Evolutionary conservation across 2,329 filamentous ascomycete species (phyloP).

Genomic region (Phyllosticta paracitricarpa): DNA sequence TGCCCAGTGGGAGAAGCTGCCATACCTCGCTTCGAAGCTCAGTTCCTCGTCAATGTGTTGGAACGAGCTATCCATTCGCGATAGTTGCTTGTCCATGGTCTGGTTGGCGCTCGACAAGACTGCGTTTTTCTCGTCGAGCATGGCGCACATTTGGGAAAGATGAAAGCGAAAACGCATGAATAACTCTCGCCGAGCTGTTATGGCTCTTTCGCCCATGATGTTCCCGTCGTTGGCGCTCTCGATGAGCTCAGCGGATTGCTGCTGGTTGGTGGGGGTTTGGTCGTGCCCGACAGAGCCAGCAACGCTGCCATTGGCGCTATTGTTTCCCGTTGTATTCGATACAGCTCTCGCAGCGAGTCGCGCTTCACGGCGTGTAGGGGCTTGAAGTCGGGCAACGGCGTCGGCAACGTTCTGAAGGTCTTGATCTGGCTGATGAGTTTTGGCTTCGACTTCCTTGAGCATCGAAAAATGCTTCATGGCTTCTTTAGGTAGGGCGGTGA

Average conservation of each 20-base stretch:
- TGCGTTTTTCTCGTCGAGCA: constrained; percentile 94
- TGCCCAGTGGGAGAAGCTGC: constrained; percentile 88
- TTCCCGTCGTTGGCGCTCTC: constrained; percentile 13
- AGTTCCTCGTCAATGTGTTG: constrained; percentile 81
- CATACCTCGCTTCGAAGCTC: constrained; percentile 87
- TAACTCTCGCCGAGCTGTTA: constrained; percentile 58
- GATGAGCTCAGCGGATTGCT: constrained; percentile 18
- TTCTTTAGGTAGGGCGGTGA: constrained; percentile 86
- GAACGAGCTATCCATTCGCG: constrained; percentile 78
- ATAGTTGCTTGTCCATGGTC: constrained; percentile 73
- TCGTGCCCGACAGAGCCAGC: constrained; percentile 21
- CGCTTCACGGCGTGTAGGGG: constrained; percentile 21
- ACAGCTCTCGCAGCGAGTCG: constrained; percentile 22
- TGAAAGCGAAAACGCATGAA: constrained; percentile 70
- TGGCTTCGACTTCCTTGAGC: constrained; percentile 94
- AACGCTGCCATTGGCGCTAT: constrained; percentile 31
- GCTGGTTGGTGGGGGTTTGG: constrained; percentile 16
- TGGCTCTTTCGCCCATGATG: constrained; percentile 30
- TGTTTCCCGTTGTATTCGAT: constrained; percentile 27
- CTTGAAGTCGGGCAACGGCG: constrained; percentile 42
- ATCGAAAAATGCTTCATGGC: constrained; percentile 92
- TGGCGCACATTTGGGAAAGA: constrained; percentile 76
- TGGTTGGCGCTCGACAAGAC: constrained; percentile 90
- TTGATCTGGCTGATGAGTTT: constrained; percentile 82
- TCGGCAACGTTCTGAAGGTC: constrained; percentile 67